Conservation (phyloP, 129 eudicot genomes). For the carrot (Daucus carota) region DH1_v3.0 NC_030384.2:42026501-42027000, state of each 20-base stretch:
- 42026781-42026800: slow-evolving; percentile 69
- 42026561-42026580: background rate
- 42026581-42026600: background rate
- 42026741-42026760: slow-evolving; percentile 77
- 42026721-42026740: slow-evolving; percentile 76
- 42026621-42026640: background rate
- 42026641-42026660: background rate
- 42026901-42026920: background rate
- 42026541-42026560: too few species aligned
- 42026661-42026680: background rate
- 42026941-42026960: background rate
- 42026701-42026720: slow-evolving; percentile 33
- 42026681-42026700: background rate
- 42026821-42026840: background rate
- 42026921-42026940: background rate
- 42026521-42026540: too few species aligned
- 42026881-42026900: background rate
- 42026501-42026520: background rate
- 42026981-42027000: slow-evolving; percentile 45
- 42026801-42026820: slow-evolving; percentile 29
- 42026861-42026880: background rate
- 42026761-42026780: slow-evolving; percentile 71
- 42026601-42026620: background rate
- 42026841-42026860: background rate
- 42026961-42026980: slow-evolving; percentile 78